Base-by-base conservation (phyloP, 805 yeast genomes). In the Wickerhamomyces ciferrii region DNA sequence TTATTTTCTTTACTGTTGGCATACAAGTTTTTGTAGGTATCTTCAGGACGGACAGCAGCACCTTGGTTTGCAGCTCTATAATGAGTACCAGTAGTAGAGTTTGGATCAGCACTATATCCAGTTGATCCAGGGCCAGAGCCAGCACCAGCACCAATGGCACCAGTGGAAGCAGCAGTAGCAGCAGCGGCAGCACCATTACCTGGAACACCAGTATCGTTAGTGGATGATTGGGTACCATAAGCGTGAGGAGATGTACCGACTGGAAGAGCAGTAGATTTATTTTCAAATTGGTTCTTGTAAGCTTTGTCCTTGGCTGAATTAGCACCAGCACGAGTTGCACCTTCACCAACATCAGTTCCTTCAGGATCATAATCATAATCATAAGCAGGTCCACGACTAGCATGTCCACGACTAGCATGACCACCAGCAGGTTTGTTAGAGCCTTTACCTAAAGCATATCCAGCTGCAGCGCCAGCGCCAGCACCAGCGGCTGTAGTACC, bases 261-360 rank as follows among this genome's bases (percentile, higher is more conserved):
- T 18, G 61, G 61, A 11, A 52, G 31, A 15, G 49, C 54, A 34
- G 59, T 56, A 29, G 52, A 49, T 53, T 58, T 58, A 39, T 52
- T 57, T 45, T 57, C 61, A 44, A 23, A 53, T 13, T 47, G 39
- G 14, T 2, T 19, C 15, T 20, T 43, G 3, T 3, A 9, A 17
- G n/a, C 18, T n/a, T 24, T 43, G 31, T 19, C 38, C 29, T 37
- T 43, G 19, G 4, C 44, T 5, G 52, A 47, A 34, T 53, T 53
- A 4, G 32, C 45, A 21, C 54, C 55, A 7, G 51, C 48, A 36
- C 43, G 50, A 2, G 55, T 52, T 6, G 58, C 53, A 20, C 58
- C 58, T 18, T 11, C 27, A 1, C 46, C 50, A 18, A 21, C 9
- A 32, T 45, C 51, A 15, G 44, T 39, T 29, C n/a, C 43, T 23